phyloP scores from a whole-genome alignment of 768 basidiomycete species.

The Leccinum boreale region DNA sequence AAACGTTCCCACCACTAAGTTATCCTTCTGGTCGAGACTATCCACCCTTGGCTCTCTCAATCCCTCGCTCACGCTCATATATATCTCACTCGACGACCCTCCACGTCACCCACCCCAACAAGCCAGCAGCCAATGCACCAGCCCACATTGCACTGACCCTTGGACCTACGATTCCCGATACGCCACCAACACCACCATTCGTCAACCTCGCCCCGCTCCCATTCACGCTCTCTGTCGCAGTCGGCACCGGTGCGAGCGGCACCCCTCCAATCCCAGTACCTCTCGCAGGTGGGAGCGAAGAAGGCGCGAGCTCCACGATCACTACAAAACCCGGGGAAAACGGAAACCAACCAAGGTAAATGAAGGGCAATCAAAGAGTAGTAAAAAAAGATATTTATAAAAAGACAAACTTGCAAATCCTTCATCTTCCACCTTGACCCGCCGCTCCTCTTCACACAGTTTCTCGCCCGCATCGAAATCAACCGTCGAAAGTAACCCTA shows the following conservation, averaged over 20 bases:
- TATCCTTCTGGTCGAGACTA: not conserved
- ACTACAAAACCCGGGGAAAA: slow-evolving; percentile 26
- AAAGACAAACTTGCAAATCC: slow-evolving; percentile 29
- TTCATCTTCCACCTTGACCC: slow-evolving; percentile 29
- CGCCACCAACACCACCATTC: slow-evolving; percentile 7
- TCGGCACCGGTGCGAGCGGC: slow-evolving; percentile 24
- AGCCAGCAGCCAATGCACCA: slow-evolving; percentile 5
- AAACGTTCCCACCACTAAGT: not conserved
- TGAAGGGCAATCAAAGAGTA: not conserved
- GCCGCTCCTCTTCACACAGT: slow-evolving; percentile 34
- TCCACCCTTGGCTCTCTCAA: not conserved
- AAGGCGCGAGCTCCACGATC: slow-evolving; percentile 40
- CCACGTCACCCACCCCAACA: slow-evolving; percentile 21
- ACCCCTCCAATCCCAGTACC: slow-evolving; percentile 29
- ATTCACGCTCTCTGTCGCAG: slow-evolving; percentile 8
- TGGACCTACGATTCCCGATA: slow-evolving; percentile 6
- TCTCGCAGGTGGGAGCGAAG: slow-evolving; percentile 21
- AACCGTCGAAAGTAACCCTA: slow-evolving; percentile 72
- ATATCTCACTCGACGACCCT: slow-evolving; percentile 12
- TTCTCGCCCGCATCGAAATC: slow-evolving; percentile 47
- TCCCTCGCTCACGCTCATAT: not conserved
- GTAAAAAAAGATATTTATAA: not conserved
- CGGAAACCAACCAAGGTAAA: not conserved
- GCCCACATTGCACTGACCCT: slow-evolving; percentile 18
- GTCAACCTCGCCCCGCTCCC: not conserved